A percentile compares a stretch with the other conserved stretches of the same genome.
Conservation (phyloP, 2,329 filamentous ascomycete genomes). For the Penicillium sumatraense region DNA sequence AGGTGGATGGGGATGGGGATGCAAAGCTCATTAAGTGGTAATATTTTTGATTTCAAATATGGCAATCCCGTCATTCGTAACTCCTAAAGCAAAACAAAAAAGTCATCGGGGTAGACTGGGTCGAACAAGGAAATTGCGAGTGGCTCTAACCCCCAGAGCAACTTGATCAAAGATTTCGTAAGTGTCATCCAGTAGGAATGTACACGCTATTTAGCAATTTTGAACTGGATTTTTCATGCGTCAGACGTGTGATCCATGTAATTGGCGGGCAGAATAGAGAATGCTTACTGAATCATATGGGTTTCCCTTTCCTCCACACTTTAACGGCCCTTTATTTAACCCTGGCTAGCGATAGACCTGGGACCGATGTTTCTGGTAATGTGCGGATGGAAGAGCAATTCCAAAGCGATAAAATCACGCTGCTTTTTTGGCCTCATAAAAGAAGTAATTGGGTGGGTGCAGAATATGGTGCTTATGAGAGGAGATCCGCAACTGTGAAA, state of each 20-base stretch:
- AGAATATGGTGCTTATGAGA: slow-evolving; percentile 34
- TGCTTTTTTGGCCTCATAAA: slow-evolving; percentile 13
- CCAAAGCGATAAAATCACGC: not conserved
- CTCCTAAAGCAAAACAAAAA: slow-evolving; percentile 12
- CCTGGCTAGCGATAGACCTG: not conserved
- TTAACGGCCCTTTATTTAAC: slow-evolving; percentile 20
- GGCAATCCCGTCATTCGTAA: slow-evolving; percentile 27
- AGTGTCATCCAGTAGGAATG: slow-evolving; percentile 11
- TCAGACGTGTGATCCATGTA: slow-evolving; percentile 11
- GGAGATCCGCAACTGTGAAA: slow-evolving; percentile 39
- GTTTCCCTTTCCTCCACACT: slow-evolving; percentile 45
- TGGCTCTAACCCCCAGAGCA: slow-evolving; percentile 12
- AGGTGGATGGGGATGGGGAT: not conserved
- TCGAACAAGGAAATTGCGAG: slow-evolving; percentile 7
- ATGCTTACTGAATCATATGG: slow-evolving; percentile 24
- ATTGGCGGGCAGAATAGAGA: slow-evolving; percentile 6
- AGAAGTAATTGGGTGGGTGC: slow-evolving; percentile 1
- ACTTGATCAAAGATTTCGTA: slow-evolving; percentile 18
- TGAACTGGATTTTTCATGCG: slow-evolving; percentile 7
- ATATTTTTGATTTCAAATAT: slow-evolving; percentile 5
- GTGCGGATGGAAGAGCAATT: not conserved
- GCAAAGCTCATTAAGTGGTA: not conserved
- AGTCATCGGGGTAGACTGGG: slow-evolving; percentile 4
- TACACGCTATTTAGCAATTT: slow-evolving; percentile 20
- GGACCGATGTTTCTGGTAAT: not conserved